Percentiles rank a stretch among this genome's conserved stretches.
These are phyloP conservation scores for Triticum aestivum DNA, from an alignment of 176 grass and related monocot species.

Conservation along the genomic window IWGSC_CS_RefSeq_v2.1 NC_057810.1:696828023-696828522, in stretches of 20 bases:
- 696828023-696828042: conserved; percentile 30
- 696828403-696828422: background rate
- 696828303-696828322: background rate
- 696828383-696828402: background rate
- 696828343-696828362: background rate
- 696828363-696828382: background rate
- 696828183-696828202: background rate
- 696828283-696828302: background rate
- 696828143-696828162: background rate
- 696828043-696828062: no score
- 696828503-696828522: conserved; percentile 16
- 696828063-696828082: background rate
- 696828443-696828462: conserved; percentile 16
- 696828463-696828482: background rate
- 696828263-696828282: background rate
- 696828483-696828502: background rate
- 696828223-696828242: background rate
- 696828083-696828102: conserved; percentile 1
- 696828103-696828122: conserved; percentile 24
- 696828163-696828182: background rate
- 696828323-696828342: background rate
- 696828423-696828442: background rate
- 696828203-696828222: background rate
- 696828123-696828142: background rate
- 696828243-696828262: background rate